These are phyloP conservation scores for Barbarea vulgaris DNA, from an alignment of 345 rosid species.

Conservation along the genomic window DNA sequence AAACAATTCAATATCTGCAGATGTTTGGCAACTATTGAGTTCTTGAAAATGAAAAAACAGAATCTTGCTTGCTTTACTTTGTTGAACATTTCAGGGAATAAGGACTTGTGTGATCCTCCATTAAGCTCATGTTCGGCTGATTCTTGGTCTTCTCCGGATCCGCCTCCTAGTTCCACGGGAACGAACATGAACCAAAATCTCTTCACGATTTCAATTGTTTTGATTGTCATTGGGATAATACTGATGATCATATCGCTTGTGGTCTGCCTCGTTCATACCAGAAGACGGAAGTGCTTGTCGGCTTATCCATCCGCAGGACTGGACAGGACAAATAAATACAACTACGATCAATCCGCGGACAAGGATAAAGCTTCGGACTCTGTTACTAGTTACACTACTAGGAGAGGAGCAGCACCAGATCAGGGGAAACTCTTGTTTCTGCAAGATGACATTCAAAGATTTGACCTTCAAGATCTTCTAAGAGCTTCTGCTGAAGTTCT, in stretches of 20 bases:
- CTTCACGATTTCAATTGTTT: constrained; percentile 32
- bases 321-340: constrained; percentile 34
- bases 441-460: constrained; percentile 51
- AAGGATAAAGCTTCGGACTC: constrained; percentile 16
- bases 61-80: constrained; percentile 15
- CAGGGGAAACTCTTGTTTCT: constrained; percentile 53
- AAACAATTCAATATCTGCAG: not conserved
- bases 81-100: constrained; percentile 54
- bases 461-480: constrained; percentile 72
- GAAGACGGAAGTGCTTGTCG: constrained; percentile 24
- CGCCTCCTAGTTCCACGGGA: not conserved
- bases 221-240: constrained; percentile 37
- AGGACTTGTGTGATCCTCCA: constrained; percentile 60
- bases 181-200: constrained; percentile 5
- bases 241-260: constrained; percentile 32
- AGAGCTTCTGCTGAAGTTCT: constrained; percentile 77
- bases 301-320: constrained; percentile 31
- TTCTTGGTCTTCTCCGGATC: not conserved
- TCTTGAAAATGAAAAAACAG: constrained; percentile 24
- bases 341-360: constrained; percentile 8
- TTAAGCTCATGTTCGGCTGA: constrained; percentile 42
- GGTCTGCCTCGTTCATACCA: constrained; percentile 24
- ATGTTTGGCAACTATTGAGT: not conserved
- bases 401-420: constrained; percentile 36
- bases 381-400: constrained; percentile 23